Conservation (phyloP, 129 eudicot species). For the Calendula officinalis region DNA sequence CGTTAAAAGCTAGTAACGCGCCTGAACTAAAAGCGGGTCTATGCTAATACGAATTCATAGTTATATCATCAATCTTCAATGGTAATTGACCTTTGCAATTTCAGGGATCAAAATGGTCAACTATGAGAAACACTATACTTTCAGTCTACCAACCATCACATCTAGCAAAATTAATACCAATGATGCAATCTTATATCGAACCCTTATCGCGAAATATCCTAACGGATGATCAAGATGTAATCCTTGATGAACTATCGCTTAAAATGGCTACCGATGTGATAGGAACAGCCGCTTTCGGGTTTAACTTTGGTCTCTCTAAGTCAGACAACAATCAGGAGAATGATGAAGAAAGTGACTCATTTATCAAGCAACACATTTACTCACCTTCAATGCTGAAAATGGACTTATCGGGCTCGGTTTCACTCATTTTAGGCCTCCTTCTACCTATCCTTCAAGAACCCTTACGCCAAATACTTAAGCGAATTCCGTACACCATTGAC, state of each 20-base stretch:
- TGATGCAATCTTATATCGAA: slow-evolving; percentile 73
- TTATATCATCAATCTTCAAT: not conserved
- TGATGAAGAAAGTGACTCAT: slow-evolving; percentile 49
- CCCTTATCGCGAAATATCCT: slow-evolving; percentile 47
- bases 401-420: slow-evolving; percentile 88
- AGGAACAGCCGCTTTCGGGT: slow-evolving; percentile 92
- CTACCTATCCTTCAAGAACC: slow-evolving; percentile 90
- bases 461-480: slow-evolving; percentile 70
- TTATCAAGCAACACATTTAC: slow-evolving; percentile 83
- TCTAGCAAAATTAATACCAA: slow-evolving; percentile 71
- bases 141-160: slow-evolving; percentile 95
- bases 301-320: slow-evolving; percentile 81
- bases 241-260: slow-evolving; percentile 60
- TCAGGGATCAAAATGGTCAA: slow-evolving; percentile 95
- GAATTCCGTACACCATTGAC: slow-evolving; percentile 90
- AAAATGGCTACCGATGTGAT: slow-evolving; percentile 84
- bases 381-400: slow-evolving; percentile 81
- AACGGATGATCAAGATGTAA: slow-evolving; percentile 41
- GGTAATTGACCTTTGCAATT: not conserved
- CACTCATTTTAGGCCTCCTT: slow-evolving; percentile 79
- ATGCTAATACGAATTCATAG: not conserved
- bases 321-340: slow-evolving; percentile 30
- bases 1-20: too few species aligned
- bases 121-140: slow-evolving; percentile 85
- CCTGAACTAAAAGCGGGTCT: not conserved